Evolutionary conservation across 257 asterid species (phyloP), one percentile per base, ranked within the genome.

Genomic region (Echium plantagineum): DNA sequence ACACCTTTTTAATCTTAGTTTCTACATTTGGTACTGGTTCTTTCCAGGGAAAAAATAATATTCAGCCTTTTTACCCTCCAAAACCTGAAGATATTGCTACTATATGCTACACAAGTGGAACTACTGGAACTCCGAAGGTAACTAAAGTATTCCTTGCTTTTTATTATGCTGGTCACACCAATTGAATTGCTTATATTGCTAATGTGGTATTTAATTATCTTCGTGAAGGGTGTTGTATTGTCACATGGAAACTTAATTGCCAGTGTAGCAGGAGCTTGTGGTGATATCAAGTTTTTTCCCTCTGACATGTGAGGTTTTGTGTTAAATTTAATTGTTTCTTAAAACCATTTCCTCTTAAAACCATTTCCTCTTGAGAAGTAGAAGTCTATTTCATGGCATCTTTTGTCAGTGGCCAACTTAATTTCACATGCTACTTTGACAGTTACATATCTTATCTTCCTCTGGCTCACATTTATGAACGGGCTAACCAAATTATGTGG

Each of bases 111-210:
- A 87, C 96, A 18, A 90, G 98, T 69, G 98, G 98, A 49, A 90
- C 98, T 58, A 91, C 98, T 48, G 98, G 98, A 63, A 91, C 98
- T 35, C 98, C 98, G 32, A 91, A 91, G 96, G 98, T 91, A 66
- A 58, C 54, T 18, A 26, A 19, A 67, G 52, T 52, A 24, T 59
- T 24, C 47, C 15, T 62, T 52, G 70, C 18, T 64, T 24, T n/a
- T 22, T 61, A 65, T 49, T 67, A 61, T 35, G 62, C 31, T 49
- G 16, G 28, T 28, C 6, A 22, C 47, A 47, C 20, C 20, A 38
- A 24, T 64, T 38, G 18, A 35, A 42, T 56, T 61, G 61, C 55
- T 58, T 53, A 18, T 52, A 18, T 21, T 68, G 74, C 52, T 21
- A 32, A 42, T 61, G 32, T 21, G 19, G 42, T 19, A 28, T 19